Base-by-base conservation (phyloP, 116 monocot species). In the Dioscorea cayenensis region DNA sequence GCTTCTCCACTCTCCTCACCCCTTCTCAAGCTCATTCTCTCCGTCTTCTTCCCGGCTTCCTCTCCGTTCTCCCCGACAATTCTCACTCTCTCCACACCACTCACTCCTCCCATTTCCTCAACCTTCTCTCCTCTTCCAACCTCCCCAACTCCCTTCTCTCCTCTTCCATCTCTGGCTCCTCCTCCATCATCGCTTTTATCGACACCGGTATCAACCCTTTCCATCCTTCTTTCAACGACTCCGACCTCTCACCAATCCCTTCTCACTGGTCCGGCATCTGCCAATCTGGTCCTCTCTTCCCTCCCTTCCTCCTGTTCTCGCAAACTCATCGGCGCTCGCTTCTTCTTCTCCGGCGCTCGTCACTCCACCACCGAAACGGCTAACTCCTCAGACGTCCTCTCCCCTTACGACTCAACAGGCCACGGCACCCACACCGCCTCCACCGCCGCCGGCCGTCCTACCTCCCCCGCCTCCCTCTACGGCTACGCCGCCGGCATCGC, bases 371-470 rank as follows among this genome's bases (percentile, higher is more conserved):
- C 25, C 1, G 25, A 25, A 25, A 25, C 25, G 25, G 1, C 25
- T 1, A 25, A 23, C 11, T 63, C 58, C 16, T 37, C 2, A 8
- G 86, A 83, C 37, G 19, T 78, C 23, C 49, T 75, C n/a, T 78
- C 75, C 4, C 87, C 87, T 0, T 38, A 25, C n/a, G 86, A 86
- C 71, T 43, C 63, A n/a, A 66, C 71, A 0, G 86, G 86, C 19
- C 86, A 86, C 66, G 80, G 87, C 4, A 87, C 87, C 35, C 87
- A 87, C 78, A 83, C 83, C 6, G 77, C 87, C 37, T 83, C 87
- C 32, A 86, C 83, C 36, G 80, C 66, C 16, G 80, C 81, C 1
- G 81, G 83, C 32, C 51, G 29, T 3, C 19, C 70, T 6, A 19
- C 69, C 25, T 1, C 37, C 0, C 51, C 65, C 66, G 80, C 84